A percentile compares a stretch with the other conserved stretches of the same genome.
These are phyloP conservation scores for Letharia lupina DNA, from an alignment of 495 filamentous ascomycete genomes.

Conservation along the genomic window DNA sequence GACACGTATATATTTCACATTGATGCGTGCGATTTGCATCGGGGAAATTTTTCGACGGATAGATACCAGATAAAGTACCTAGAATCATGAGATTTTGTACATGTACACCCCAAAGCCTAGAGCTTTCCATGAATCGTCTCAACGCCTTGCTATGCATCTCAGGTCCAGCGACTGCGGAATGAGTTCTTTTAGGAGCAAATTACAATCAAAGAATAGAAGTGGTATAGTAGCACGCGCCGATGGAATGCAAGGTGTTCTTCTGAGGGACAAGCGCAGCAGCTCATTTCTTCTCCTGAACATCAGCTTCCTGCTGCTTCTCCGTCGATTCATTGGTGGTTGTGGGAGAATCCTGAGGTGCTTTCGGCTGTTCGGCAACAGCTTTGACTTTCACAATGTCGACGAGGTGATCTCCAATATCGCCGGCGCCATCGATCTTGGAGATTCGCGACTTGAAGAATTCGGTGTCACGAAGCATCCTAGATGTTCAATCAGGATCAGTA, in stretches of 20 bases:
- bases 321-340: background rate
- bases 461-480: conserved; percentile 72
- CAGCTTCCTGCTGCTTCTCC: background rate
- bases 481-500: background rate
- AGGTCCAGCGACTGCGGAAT: background rate
- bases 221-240: background rate
- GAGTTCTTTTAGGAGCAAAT: conserved; percentile 7
- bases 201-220: background rate
- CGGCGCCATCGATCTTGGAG: conserved; percentile 72
- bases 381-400: conserved; percentile 61
- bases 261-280: background rate
- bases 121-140: background rate
- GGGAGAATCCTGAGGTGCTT: background rate
- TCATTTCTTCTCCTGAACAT: background rate
- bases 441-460: conserved; percentile 66
- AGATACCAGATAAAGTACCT: background rate
- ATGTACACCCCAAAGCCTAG: background rate
- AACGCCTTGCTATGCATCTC: conserved; percentile 13
- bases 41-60: background rate
- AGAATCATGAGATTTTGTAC: background rate
- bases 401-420: conserved; percentile 58
- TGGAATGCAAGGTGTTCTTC: background rate
- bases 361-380: conserved; percentile 5
- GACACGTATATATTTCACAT: background rate
- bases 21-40: background rate